phyloP scores from a whole-genome alignment of 139 green algal species.

The Coccomyxa sp. region DNA sequence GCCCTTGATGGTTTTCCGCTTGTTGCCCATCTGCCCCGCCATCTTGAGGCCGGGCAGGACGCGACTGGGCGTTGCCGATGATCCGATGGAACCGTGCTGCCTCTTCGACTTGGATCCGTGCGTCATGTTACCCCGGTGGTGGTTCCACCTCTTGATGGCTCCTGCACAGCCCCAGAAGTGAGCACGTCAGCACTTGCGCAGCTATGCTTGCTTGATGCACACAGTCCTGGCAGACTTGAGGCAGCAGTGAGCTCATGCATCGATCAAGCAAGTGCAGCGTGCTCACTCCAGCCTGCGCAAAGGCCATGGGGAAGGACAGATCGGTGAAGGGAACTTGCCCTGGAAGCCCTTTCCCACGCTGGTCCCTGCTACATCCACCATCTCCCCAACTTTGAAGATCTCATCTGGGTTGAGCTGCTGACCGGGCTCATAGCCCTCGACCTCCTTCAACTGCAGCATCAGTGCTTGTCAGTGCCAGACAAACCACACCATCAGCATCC shows the following conservation, averaged over 20 bases:
- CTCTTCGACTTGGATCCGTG: slow-evolving; percentile 97
- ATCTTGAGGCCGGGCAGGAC: slow-evolving; percentile 95
- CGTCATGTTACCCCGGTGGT: slow-evolving; percentile 92
- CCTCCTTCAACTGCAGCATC: slow-evolving; percentile 57
- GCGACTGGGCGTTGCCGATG: slow-evolving; percentile 83
- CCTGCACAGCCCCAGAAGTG: slow-evolving; percentile 42
- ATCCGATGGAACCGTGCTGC: slow-evolving; percentile 91
- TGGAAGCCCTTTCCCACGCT: slow-evolving; percentile 93
- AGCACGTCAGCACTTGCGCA: neutral
- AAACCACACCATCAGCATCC: neutral
- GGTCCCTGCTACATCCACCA: slow-evolving; percentile 87
- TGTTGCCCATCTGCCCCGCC: slow-evolving; percentile 88
- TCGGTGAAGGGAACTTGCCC: slow-evolving; percentile 31
- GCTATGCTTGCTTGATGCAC: too few species aligned
- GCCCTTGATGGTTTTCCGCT: slow-evolving; percentile 76
- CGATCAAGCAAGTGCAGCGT: too few species aligned
- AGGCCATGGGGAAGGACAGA: neutral
- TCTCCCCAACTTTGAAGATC: slow-evolving; percentile 93
- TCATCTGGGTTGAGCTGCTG: slow-evolving; percentile 76
- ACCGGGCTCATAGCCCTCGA: slow-evolving; percentile 64
- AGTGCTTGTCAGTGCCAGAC: neutral
- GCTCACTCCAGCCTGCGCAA: too few species aligned
- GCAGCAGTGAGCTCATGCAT: too few species aligned
- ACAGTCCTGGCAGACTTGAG: too few species aligned
- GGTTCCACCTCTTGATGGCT: slow-evolving; percentile 92